A percentile compares a stretch with the other conserved stretches of the same genome.
phyloP scores from a whole-genome alignment of 805 yeast species.

The Monosporozyma siamensis region DNA sequence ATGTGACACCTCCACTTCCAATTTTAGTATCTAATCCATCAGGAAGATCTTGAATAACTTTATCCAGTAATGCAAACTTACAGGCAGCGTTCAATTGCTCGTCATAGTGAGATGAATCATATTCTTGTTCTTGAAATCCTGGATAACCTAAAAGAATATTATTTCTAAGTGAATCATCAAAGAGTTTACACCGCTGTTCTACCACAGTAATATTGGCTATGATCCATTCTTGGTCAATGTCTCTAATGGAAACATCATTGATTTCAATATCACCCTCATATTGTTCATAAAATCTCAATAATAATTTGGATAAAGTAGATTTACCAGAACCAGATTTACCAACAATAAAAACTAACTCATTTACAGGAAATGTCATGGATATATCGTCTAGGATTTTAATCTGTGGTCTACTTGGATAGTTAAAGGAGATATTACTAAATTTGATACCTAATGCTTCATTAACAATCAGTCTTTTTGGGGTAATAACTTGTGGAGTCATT shows the following conservation, averaged over 20 bases:
- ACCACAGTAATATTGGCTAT: constrained; percentile 58
- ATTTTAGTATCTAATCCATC: constrained; percentile 47
- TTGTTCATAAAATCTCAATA: constrained; percentile 49
- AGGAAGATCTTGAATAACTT: constrained; percentile 40
- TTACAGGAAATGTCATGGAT: constrained; percentile 37
- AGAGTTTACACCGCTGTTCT: constrained; percentile 60
- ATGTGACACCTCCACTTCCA: constrained; percentile 36
- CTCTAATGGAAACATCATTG: constrained; percentile 41
- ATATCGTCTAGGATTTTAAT: constrained; percentile 40
- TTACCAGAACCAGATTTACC: constrained; percentile 94
- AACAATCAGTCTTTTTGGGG: not conserved
- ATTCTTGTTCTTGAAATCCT: constrained; percentile 15
- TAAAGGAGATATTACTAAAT: constrained; percentile 49
- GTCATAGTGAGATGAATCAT: not conserved
- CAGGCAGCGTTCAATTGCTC: constrained; percentile 38
- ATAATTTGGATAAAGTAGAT: constrained; percentile 62
- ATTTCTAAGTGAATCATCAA: constrained; percentile 51
- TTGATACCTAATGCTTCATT: constrained; percentile 26
- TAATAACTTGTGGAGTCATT: not conserved
- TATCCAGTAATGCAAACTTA: constrained; percentile 42
- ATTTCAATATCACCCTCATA: constrained; percentile 48
- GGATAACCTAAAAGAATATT: constrained; percentile 51
- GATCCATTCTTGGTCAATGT: constrained; percentile 43
- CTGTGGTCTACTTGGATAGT: constrained; percentile 50
- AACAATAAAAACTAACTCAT: constrained; percentile 50